Evolutionary conservation across 306 rosid species (phyloP), one percentile per base, ranked within the genome.

Genomic region (Prunus fruticosa): DNA sequence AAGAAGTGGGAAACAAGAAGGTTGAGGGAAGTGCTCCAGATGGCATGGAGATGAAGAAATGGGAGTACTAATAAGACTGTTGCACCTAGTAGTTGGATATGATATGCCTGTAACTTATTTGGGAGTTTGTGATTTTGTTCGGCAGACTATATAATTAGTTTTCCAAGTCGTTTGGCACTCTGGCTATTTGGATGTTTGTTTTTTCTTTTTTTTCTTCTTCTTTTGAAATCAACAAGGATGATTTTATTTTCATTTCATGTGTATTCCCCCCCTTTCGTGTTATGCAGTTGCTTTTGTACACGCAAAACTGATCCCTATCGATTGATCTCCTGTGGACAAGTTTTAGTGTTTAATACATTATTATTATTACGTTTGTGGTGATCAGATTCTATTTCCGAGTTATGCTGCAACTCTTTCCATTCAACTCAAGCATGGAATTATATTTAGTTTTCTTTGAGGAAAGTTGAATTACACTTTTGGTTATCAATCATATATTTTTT

Each of bases 11-110:
- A 28, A 41, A 80, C 47, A 95, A 90, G 91, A 90, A 89, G 86
- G 97, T 95, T 1, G 97, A 95, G 81, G 97, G 97, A 83, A 95
- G 97, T 67, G 92, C 99, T 50, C 99, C 97, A 16, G 97, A 95
- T 78, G 99, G 99, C 64, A 95, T 95, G 97, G 97, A 92, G 85
- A 67, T 95, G 90, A 95, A 83, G 86, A 92, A 91, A 77, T 95
- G 97, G 97, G 92, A 91, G 82, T 78, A 71, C 83, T 95, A 71
- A 34, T 6, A 34, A 34, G 76, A 53, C n/a, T n/a, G 63, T 61
- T 62, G 15, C 23, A 32, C 64, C 53, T 23, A 14, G 60, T 67
- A 64, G 34, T 15, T 30, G 38, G 67, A 34, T 1, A 2, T 8
- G 67, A 60, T 6, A 1, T 18, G 50, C 47, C 34, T 61, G 67